These are phyloP conservation scores for Nectriaceae sp. DNA, from an alignment of 2,329 filamentous ascomycete species.

Conservation along the genomic window DNA sequence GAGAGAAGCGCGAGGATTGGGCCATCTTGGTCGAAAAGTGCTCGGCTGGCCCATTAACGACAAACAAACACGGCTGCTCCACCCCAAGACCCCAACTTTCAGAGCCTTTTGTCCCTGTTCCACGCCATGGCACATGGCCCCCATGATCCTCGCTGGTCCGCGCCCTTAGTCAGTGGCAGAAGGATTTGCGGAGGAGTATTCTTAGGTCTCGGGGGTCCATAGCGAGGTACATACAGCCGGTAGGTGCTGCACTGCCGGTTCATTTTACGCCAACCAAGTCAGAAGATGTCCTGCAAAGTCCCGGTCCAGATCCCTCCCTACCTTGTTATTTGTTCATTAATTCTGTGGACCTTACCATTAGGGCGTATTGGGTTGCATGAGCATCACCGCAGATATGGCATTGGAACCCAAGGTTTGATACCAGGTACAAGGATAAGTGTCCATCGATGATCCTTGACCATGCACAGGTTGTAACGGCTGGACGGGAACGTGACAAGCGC, in stretches of 20 bases:
- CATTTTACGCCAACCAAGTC: too few species aligned
- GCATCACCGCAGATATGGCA: conserved; percentile 2
- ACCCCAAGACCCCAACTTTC: conserved; percentile 11
- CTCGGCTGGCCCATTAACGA: conserved; percentile 3
- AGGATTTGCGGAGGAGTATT: too few species aligned
- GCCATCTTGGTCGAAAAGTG: background rate
- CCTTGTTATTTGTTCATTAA: too few species aligned
- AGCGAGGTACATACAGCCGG: too few species aligned
- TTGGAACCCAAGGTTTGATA: background rate
- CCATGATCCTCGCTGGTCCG: conserved; percentile 2
- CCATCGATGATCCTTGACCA: background rate
- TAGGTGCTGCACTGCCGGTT: too few species aligned
- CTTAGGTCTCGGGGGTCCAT: too few species aligned
- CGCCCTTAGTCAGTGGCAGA: too few species aligned
- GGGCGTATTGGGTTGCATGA: too few species aligned
- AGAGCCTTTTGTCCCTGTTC: conserved; percentile 3
- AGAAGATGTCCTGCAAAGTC: too few species aligned
- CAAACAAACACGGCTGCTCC: conserved; percentile 9
- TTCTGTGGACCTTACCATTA: too few species aligned
- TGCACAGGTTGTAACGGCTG: background rate
- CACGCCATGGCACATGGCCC: conserved; percentile 13
- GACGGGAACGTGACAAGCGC: background rate
- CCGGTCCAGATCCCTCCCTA: too few species aligned
- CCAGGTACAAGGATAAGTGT: background rate
- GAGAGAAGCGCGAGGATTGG: background rate